Evolutionary conservation across 331 rosid genomes (phyloP), one percentile per base, ranked within the genome.

Genomic region (Phaseolus coccineus): DNA sequence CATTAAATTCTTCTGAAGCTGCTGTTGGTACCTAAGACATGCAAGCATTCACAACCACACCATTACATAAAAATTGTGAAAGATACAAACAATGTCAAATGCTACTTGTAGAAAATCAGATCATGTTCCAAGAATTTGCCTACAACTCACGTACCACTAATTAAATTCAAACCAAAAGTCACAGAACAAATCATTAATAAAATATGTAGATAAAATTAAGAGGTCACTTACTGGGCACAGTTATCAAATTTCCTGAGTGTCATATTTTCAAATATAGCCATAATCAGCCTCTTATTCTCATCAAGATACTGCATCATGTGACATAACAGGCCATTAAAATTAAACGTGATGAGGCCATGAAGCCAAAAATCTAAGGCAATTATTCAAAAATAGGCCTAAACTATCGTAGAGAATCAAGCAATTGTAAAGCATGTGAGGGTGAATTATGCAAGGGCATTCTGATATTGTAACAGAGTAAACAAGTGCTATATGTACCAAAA

Each of bases 1-100:
- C 98, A 95, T 93, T 78, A 95, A 87, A 88, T 95, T 95, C 88
- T 91, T 90, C 83, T 95, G 99, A 84, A 95, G 97, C 84, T 85
- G 96, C 72, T 94, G 91, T 85, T 93, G 99, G 83, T 88, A 88
- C 90, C 99, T 95, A 73, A 72, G 71, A 48, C 69, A 74, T 75
- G 46, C 63, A 56, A 83, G 11, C 25, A 52, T n/a, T 1, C 57
- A 52, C 25, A 52, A 7, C 5, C n/a, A 4, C 19, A 12, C 6
- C 5, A 25, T 30, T 35, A 25, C 12, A 50, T 57, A 59, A 28
- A 27, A 51, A 27, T 50, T 35, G 24, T 35, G 37, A 5, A 48
- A 48, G 53, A 0, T 6, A 14, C 8, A 50, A 50, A 52, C 10
- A 52, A 6, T 16, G 25, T n/a, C 8, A 51, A 51, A 51, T 5